phyloP scores from a whole-genome alignment of 75 land plant species.

The Adiantum capillusveneris region DNA sequence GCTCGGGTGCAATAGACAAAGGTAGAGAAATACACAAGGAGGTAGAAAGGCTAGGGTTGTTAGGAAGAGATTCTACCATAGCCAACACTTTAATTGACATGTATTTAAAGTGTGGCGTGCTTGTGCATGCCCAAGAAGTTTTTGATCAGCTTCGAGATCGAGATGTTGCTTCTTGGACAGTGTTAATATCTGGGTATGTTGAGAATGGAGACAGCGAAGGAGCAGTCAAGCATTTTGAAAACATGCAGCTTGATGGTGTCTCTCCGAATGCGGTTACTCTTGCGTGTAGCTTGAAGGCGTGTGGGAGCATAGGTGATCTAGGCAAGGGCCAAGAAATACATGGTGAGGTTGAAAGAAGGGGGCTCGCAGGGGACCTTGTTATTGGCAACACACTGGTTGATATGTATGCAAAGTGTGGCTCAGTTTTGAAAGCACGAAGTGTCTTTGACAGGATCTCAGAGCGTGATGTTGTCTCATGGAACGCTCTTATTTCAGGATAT shows the following conservation, averaged over 20 bases:
- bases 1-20: no score
- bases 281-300: conserved; percentile 32
- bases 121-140: no score
- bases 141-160: no score
- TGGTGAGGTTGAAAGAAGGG: conserved; percentile 23
- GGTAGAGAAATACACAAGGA: no score
- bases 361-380: conserved; percentile 18
- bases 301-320: conserved; percentile 12
- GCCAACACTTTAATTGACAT: no score
- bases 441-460: conserved; percentile 13
- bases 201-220: no score
- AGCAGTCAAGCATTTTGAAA: no score
- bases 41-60: no score
- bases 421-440: conserved; percentile 23
- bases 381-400: conserved; percentile 33
- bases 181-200: no score
- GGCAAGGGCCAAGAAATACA: conserved; percentile 37
- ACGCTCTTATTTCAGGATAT: conserved; percentile 39
- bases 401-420: conserved; percentile 48
- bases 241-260: conserved; percentile 23
- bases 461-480: conserved; percentile 44
- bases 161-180: no score
- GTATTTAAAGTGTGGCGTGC: no score
- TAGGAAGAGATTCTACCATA: no score
- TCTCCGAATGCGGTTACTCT: conserved; percentile 35